phyloP scores from a whole-genome alignment of 768 basidiomycete genomes.

The Boletus eberwhitei region DNA sequence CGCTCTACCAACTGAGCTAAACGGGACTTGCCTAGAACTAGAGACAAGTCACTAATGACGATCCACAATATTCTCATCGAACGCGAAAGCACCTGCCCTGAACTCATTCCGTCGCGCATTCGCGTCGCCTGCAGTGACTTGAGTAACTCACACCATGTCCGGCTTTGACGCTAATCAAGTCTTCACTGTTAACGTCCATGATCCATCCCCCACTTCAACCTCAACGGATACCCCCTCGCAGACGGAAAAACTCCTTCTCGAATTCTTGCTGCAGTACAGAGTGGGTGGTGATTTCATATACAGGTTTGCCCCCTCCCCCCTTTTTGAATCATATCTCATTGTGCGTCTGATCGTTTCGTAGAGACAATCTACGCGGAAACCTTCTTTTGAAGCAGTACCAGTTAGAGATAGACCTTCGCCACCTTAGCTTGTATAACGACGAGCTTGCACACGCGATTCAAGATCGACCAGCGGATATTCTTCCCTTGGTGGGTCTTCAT shows the following conservation, averaged over 20 bases:
- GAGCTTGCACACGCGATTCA: slow-evolving; percentile 91
- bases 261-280: slow-evolving; percentile 86
- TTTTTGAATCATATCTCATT: neutral
- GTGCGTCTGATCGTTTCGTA: slow-evolving; percentile 14
- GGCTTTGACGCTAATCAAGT: slow-evolving; percentile 83
- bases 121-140: neutral
- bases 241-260: slow-evolving; percentile 72
- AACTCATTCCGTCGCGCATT: slow-evolving; percentile 16
- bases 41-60: neutral
- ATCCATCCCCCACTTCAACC: slow-evolving; percentile 46
- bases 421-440: slow-evolving; percentile 84
- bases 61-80: neutral
- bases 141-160: slow-evolving; percentile 52
- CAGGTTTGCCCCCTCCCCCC: slow-evolving; percentile 48
- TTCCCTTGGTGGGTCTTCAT: slow-evolving; percentile 67
- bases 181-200: slow-evolving; percentile 78
- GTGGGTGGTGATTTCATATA: slow-evolving; percentile 91
- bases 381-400: slow-evolving; percentile 83
- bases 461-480: slow-evolving; percentile 81
- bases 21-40: slow-evolving; percentile 15
- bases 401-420: slow-evolving; percentile 81
- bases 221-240: slow-evolving; percentile 75
- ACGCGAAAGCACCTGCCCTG: slow-evolving; percentile 34
- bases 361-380: slow-evolving; percentile 88
- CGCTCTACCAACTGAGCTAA: slow-evolving; percentile 51